Evolutionary conservation across 768 basidiomycete genomes (phyloP).

Genomic region (Tephrocybe rancida): DNA sequence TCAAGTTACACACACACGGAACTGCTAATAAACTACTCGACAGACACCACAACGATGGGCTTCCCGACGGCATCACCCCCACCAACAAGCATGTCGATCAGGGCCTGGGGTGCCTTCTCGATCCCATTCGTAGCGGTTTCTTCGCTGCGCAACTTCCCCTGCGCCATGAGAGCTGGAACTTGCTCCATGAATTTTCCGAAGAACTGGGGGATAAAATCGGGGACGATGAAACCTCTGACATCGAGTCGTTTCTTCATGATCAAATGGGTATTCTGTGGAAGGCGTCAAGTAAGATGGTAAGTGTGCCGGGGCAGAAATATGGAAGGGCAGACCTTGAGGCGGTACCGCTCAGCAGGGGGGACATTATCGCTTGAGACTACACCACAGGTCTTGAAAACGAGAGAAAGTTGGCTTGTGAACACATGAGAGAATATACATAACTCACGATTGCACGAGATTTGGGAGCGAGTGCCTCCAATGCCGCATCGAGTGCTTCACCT

Average conservation of each 20-base stretch:
- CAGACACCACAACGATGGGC: slow-evolving; percentile 6
- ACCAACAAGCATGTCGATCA: slow-evolving; percentile 7
- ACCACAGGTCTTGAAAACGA: slow-evolving; percentile 5
- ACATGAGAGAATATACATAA: not conserved
- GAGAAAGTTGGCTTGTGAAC: not conserved
- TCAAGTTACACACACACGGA: too few relatives aligned
- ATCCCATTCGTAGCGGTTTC: slow-evolving; percentile 41
- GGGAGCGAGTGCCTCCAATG: slow-evolving; percentile 35
- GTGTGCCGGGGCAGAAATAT: not conserved
- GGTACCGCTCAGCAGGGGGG: slow-evolving; percentile 8
- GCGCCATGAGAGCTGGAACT: slow-evolving; percentile 37
- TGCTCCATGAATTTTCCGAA: slow-evolving; percentile 35
- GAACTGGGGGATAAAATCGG: slow-evolving; percentile 30
- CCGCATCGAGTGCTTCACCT: slow-evolving; percentile 41
- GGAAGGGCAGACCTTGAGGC: slow-evolving; percentile 10
- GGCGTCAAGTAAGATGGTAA: not conserved
- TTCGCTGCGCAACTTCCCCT: slow-evolving; percentile 38
- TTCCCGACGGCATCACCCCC: slow-evolving; percentile 9
- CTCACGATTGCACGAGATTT: slow-evolving; percentile 45
- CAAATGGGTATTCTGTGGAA: slow-evolving; percentile 36
- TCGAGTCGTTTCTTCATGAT: slow-evolving; percentile 43
- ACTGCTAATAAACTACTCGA: too few relatives aligned
- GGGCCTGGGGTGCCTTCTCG: slow-evolving; percentile 36
- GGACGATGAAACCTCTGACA: slow-evolving; percentile 45
- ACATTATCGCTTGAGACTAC: slow-evolving; percentile 3